These are phyloP conservation scores for Microsporum canis DNA, from an alignment of 2,329 filamentous ascomycete genomes.

Conservation along the genomic window DNA sequence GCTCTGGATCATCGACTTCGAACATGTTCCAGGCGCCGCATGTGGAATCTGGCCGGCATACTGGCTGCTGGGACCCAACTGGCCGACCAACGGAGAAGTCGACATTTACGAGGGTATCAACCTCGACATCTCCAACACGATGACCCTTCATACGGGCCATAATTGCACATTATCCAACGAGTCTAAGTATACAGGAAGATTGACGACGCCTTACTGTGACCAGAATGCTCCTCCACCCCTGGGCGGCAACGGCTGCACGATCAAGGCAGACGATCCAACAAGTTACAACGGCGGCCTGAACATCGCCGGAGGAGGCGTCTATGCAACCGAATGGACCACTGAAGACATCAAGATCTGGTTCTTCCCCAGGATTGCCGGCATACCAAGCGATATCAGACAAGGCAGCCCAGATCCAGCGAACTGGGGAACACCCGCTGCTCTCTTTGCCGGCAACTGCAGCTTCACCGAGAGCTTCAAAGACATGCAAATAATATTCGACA, in stretches of 20 bases:
- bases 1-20: constrained; percentile 38
- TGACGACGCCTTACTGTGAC: constrained; percentile 41
- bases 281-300: constrained; percentile 47
- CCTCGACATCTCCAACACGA: constrained; percentile 31
- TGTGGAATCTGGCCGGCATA: constrained; percentile 44
- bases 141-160: constrained; percentile 40
- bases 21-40: constrained; percentile 37
- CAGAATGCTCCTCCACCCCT: constrained; percentile 31
- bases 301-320: constrained; percentile 37
- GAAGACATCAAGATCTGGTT: constrained; percentile 42
- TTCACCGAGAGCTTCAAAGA: constrained; percentile 31
- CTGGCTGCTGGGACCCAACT: constrained; percentile 34
- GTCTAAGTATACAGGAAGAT: constrained; percentile 39
- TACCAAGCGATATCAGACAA: constrained; percentile 36
- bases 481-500: constrained; percentile 39
- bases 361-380: constrained; percentile 32
- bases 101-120: constrained; percentile 46
- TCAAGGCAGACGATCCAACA: constrained; percentile 25
- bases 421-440: constrained; percentile 38
- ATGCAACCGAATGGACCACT: constrained; percentile 39
- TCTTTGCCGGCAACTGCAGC: constrained; percentile 34
- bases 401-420: constrained; percentile 34
- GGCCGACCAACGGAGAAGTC: constrained; percentile 38
- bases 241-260: constrained; percentile 34
- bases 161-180: constrained; percentile 33